These are phyloP conservation scores for Ophiostoma sp. DNA, from an alignment of 2,329 filamentous ascomycete species.

Conservation along the genomic window DNA sequence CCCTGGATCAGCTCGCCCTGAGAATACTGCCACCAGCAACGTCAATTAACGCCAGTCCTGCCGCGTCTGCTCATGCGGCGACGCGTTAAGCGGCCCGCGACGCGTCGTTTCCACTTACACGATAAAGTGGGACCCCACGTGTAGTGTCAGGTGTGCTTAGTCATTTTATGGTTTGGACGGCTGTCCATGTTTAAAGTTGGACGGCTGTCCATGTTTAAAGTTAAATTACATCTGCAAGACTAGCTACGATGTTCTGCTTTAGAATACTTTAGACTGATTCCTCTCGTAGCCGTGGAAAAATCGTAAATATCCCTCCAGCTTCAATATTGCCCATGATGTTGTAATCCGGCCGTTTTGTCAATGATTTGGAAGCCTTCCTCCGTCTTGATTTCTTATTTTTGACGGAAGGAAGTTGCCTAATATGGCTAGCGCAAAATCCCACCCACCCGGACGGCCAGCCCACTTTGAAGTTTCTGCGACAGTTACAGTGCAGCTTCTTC, in stretches of 20 bases:
- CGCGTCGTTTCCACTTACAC: conserved; percentile 10
- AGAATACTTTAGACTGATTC: too few relatives aligned
- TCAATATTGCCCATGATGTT: not conserved
- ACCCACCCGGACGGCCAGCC: not conserved
- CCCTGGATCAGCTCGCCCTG: not conserved
- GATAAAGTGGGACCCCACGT: not conserved
- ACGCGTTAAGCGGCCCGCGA: not conserved
- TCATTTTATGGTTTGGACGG: not conserved
- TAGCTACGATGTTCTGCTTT: too few relatives aligned
- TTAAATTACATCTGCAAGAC: too few relatives aligned
- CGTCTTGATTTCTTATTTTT: not conserved
- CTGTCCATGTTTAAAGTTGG: too few relatives aligned
- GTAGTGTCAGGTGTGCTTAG: not conserved
- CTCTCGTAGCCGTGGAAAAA: too few relatives aligned
- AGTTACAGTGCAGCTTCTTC: not conserved
- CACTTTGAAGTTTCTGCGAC: not conserved
- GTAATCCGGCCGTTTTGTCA: not conserved
- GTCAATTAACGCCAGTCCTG: not conserved
- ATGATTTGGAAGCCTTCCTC: conserved; percentile 12
- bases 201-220: too few relatives aligned
- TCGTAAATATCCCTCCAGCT: accelerated
- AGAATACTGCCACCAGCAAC: not conserved
- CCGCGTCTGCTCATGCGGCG: not conserved
- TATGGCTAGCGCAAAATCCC: not conserved
- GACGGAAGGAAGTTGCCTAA: conserved; percentile 1